phyloP scores from a whole-genome alignment of 2,329 filamentous ascomycete genomes.

The Cytospora mali region DNA sequence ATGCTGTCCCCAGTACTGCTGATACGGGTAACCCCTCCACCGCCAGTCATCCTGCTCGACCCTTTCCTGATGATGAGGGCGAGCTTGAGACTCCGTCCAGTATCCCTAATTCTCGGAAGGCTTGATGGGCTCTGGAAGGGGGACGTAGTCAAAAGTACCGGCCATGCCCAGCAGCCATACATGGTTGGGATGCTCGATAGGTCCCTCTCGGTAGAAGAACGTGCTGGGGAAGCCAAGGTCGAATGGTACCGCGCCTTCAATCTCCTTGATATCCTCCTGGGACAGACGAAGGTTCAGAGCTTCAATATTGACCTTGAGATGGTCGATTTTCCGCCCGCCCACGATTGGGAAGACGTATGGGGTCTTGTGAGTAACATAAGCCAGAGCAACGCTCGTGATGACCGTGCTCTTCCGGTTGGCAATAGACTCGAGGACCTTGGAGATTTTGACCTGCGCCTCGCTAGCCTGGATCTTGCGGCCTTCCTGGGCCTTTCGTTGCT shows the following conservation, averaged over 20 bases:
- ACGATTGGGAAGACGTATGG: conserved; percentile 75
- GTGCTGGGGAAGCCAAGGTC: conserved; percentile 71
- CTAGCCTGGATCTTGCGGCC: conserved; percentile 45
- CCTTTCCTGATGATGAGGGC: neutral
- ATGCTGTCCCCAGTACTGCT: neutral
- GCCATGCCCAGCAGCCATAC: conserved; percentile 50
- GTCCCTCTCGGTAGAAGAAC: conserved; percentile 45
- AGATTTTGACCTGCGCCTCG: conserved; percentile 56
- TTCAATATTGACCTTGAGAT: conserved; percentile 71
- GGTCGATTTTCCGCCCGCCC: conserved; percentile 69
- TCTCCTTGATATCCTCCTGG: conserved; percentile 64
- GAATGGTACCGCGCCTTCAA: conserved; percentile 64
- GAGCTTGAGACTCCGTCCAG: neutral
- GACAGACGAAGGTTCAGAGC: conserved; percentile 63
- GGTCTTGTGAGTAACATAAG: conserved; percentile 73
- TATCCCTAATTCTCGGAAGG: conserved; percentile 23
- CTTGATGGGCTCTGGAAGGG: conserved; percentile 33
- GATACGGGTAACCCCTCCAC: conserved; percentile 1
- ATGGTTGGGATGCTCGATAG: conserved; percentile 43
- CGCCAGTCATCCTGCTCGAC: neutral
- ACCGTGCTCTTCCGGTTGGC: conserved; percentile 46
- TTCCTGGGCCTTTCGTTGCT: conserved; percentile 37
- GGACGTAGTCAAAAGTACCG: conserved; percentile 55
- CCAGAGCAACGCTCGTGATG: conserved; percentile 60
- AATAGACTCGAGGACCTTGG: conserved; percentile 52